Percentiles rank a stretch among this genome's conserved stretches.
Evolutionary conservation across 257 asterid species (phyloP).

Genomic region (Petunia axillaris): DNA sequence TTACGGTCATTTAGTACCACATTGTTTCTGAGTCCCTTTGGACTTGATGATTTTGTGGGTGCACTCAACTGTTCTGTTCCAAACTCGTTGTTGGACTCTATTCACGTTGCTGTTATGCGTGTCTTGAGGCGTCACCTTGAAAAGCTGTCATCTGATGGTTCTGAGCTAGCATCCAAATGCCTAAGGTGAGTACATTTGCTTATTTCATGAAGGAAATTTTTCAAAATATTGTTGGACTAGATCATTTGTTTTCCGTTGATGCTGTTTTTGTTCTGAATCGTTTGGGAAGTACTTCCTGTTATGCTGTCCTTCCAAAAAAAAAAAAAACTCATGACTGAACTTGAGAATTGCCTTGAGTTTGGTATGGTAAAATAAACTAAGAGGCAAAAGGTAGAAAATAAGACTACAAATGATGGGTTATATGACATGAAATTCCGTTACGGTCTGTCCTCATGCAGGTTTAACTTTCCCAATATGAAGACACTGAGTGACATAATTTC

Average conservation of each 20-base stretch:
- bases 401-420: background rate
- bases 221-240: background rate
- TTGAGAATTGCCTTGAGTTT: background rate
- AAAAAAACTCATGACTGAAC: background rate
- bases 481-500: background rate
- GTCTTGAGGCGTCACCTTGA: constrained; percentile 64
- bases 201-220: background rate
- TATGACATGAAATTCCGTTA: constrained; percentile 5
- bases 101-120: constrained; percentile 76
- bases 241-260: background rate
- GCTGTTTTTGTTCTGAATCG: constrained; percentile 2
- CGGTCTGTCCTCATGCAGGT: constrained; percentile 17
- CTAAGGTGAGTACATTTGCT: constrained; percentile 51
- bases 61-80: constrained; percentile 72
- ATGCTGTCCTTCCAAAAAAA: background rate
- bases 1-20: constrained; percentile 71
- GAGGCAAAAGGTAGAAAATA: background rate
- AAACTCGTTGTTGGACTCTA: constrained; percentile 78
- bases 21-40: constrained; percentile 77
- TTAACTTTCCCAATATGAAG: constrained; percentile 4
- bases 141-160: constrained; percentile 65
- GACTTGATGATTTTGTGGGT: constrained; percentile 89
- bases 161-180: constrained; percentile 67
- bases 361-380: background rate
- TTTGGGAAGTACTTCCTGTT: constrained; percentile 1